These are phyloP conservation scores for Penicillium italicum DNA, from an alignment of 2,329 filamentous ascomycete species.

Conservation along the genomic window DNA sequence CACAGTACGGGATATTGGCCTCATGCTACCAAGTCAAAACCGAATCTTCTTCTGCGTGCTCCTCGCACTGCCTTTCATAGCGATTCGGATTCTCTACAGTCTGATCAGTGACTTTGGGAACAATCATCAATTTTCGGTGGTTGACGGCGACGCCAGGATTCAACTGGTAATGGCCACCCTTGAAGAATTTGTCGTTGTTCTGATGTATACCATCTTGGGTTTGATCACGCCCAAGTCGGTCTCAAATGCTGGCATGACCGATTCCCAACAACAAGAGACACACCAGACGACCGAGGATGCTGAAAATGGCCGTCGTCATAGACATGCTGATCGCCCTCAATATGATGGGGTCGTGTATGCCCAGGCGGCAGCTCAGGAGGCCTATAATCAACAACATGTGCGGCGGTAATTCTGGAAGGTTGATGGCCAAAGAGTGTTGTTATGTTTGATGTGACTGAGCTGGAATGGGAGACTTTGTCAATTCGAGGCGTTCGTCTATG, in stretches of 20 bases:
- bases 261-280: neutral
- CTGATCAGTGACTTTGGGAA: conserved; percentile 5
- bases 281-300: neutral
- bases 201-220: conserved; percentile 6
- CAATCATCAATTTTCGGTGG: conserved; percentile 1
- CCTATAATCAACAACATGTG: neutral
- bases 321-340: neutral
- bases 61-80: conserved; percentile 3
- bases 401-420: neutral
- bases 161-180: conserved; percentile 4
- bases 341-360: neutral
- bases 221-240: neutral
- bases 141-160: neutral
- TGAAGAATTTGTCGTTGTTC: conserved; percentile 3
- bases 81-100: conserved; percentile 1
- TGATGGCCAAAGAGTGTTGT: conserved; percentile 30
- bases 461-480: neutral
- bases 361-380: neutral
- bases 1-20: neutral
- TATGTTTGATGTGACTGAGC: conserved; percentile 47
- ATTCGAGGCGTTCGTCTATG: neutral
- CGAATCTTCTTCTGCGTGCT: conserved; percentile 1
- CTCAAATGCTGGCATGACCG: neutral
- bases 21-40: neutral
- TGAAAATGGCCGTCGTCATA: neutral